Conservation (phyloP, 1,284 basidiomycete genomes). For the Puccinia sorghi region DNA sequence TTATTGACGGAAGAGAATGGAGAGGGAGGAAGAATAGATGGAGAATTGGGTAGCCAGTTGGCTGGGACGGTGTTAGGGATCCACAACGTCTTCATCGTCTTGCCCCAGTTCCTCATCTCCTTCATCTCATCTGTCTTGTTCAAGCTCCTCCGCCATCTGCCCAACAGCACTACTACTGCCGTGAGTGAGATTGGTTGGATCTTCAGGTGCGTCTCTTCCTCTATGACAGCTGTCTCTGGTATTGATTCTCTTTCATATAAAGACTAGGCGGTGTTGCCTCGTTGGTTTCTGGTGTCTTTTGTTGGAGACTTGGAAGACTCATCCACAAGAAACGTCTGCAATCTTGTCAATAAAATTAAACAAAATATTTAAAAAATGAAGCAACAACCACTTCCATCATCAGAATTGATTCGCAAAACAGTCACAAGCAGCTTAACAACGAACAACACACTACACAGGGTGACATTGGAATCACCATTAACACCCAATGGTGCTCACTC, state of each 20-base stretch:
- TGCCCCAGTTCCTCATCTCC: conserved; percentile 57
- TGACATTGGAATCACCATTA: too few relatives aligned
- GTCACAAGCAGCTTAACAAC: too few relatives aligned
- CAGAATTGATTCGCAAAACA: too few relatives aligned
- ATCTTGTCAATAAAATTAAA: too few relatives aligned
- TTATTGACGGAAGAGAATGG: background rate
- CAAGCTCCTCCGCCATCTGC: conserved; percentile 7
- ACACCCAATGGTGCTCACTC: too few relatives aligned
- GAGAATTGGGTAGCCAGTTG: background rate
- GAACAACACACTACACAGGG: too few relatives aligned
- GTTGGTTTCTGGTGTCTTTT: background rate
- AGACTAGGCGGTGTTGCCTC: conserved; percentile 21
- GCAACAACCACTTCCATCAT: too few relatives aligned
- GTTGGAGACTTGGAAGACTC: conserved; percentile 1
- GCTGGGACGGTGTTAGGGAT: conserved; percentile 58
- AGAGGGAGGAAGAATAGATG: background rate
- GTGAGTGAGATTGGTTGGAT: conserved; percentile 10
- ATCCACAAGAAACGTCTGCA: conserved; percentile 4
- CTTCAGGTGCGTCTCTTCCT: background rate
- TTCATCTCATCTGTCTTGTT: conserved; percentile 56
- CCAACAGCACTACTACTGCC: background rate
- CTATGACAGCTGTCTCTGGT: background rate
- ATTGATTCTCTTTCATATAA: background rate
- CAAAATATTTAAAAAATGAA: too few relatives aligned
- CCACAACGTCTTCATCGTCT: conserved; percentile 56